phyloP scores from a whole-genome alignment of 2,329 filamentous ascomycete genomes.

The Clonostachys chloroleuca region DNA sequence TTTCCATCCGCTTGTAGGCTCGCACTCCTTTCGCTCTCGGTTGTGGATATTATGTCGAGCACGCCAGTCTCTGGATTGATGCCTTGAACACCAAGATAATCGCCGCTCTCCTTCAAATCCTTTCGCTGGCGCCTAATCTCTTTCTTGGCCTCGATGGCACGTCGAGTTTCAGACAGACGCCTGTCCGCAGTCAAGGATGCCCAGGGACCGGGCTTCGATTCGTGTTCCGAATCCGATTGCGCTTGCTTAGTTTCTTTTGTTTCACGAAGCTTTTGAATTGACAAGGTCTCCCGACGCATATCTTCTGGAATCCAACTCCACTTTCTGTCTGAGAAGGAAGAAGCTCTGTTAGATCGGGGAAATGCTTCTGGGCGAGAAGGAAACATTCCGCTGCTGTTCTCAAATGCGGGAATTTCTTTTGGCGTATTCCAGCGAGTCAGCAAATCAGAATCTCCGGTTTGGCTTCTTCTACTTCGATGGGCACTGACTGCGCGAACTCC shows the following conservation, averaged over 20 bases:
- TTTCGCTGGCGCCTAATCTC: constrained; percentile 29
- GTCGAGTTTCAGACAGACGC: constrained; percentile 6
- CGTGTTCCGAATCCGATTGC: neutral
- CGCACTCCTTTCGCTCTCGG: constrained; percentile 32
- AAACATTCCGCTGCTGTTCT: neutral
- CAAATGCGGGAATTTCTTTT: constrained; percentile 9
- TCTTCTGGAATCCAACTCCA: neutral
- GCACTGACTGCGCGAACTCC: too few relatives aligned
- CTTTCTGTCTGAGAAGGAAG: neutral
- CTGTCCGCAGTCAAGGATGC: constrained; percentile 1
- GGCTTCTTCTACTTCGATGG: constrained; percentile 7
- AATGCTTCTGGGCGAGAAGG: neutral
- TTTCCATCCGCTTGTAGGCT: constrained; percentile 21
- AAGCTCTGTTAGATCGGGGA: neutral
- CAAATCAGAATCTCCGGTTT: constrained; percentile 17
- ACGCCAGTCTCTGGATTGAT: constrained; percentile 52
- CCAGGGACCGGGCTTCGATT: neutral
- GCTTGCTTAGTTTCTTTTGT: constrained; percentile 1
- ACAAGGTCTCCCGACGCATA: neutral
- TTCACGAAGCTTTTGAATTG: neutral
- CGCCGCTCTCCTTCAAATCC: constrained; percentile 47
- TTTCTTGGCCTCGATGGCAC: constrained; percentile 20
- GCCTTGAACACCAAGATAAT: constrained; percentile 55
- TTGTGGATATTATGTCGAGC: constrained; percentile 44
- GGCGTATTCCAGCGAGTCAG: constrained; percentile 29